Evolutionary conservation across 2,329 filamentous ascomycete species (phyloP).

Genomic region (Alternaria sp.): DNA sequence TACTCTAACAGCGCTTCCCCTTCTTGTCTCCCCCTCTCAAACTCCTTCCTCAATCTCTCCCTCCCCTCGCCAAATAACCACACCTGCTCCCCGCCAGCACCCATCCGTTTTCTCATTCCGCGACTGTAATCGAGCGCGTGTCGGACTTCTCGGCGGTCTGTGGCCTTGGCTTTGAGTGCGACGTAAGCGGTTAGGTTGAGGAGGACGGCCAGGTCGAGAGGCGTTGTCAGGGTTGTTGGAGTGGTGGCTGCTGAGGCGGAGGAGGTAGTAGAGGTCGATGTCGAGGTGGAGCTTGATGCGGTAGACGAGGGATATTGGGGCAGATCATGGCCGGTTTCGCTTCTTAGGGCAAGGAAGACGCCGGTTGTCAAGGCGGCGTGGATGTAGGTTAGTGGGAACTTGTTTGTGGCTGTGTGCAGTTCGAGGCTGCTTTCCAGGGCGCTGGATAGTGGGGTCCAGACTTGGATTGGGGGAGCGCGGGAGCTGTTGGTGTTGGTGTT

Average conservation of each 20-base stretch:
- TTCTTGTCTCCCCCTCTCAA: slow-evolving; percentile 16
- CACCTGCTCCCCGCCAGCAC: slow-evolving; percentile 18
- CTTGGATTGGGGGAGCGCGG: neutral
- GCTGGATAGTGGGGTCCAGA: slow-evolving; percentile 28
- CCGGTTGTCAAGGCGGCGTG: slow-evolving; percentile 23
- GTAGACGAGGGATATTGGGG: slow-evolving; percentile 10
- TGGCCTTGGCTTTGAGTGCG: slow-evolving; percentile 22
- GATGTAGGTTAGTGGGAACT: slow-evolving; percentile 31
- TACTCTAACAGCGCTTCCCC: slow-evolving; percentile 29
- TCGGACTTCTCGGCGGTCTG: slow-evolving; percentile 25
- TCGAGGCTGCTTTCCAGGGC: slow-evolving; percentile 29
- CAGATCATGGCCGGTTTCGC: slow-evolving; percentile 8
- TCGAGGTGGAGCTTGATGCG: neutral
- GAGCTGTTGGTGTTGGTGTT: neutral
- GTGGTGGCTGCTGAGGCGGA: neutral
- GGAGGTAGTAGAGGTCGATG: neutral
- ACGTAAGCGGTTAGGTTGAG: slow-evolving; percentile 32
- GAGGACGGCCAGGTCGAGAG: slow-evolving; percentile 33
- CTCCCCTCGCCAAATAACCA: slow-evolving; percentile 20
- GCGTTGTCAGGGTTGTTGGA: neutral
- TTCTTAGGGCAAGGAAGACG: slow-evolving; percentile 17
- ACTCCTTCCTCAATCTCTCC: slow-evolving; percentile 22
- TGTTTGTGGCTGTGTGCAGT: slow-evolving; percentile 18
- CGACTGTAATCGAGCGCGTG: slow-evolving; percentile 33
- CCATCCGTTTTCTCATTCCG: slow-evolving; percentile 27